Conservation (phyloP, 2,329 filamentous ascomycete genomes). For the Fusarium illudens region DNA sequence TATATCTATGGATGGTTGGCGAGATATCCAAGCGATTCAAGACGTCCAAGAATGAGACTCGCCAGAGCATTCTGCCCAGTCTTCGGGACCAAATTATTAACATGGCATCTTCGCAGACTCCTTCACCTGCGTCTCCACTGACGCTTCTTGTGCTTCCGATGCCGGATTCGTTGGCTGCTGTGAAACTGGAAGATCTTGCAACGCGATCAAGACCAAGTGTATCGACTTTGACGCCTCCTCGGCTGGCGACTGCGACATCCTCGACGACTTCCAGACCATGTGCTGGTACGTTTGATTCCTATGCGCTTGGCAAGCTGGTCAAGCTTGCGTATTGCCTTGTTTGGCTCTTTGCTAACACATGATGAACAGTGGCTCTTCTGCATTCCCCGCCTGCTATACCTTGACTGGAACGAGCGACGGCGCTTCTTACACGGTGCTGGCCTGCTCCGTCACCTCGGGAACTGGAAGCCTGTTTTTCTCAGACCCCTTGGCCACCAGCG, state of each 20-base stretch:
- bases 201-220: conserved; percentile 45
- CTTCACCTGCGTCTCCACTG: conserved; percentile 41
- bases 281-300: conserved; percentile 45
- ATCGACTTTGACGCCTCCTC: conserved; percentile 43
- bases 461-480: conserved; percentile 43
- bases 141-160: conserved; percentile 41
- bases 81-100: neutral
- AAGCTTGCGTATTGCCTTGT: neutral
- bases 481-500: conserved; percentile 39
- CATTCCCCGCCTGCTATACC: conserved; percentile 41
- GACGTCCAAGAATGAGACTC: neutral
- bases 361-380: conserved; percentile 21
- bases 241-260: conserved; percentile 38
- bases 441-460: conserved; percentile 40
- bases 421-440: conserved; percentile 39
- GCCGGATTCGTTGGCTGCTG: conserved; percentile 47
- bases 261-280: conserved; percentile 46
- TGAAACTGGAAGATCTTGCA: conserved; percentile 41
- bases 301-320: neutral
- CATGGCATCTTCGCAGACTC: conserved; percentile 32
- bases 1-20: neutral
- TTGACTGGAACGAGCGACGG: conserved; percentile 40
- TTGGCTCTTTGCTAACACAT: conserved; percentile 9
- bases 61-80: neutral
- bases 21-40: neutral